Conservation (phyloP, 306 rosid genomes). For the Abrus pulchellus region DNA sequence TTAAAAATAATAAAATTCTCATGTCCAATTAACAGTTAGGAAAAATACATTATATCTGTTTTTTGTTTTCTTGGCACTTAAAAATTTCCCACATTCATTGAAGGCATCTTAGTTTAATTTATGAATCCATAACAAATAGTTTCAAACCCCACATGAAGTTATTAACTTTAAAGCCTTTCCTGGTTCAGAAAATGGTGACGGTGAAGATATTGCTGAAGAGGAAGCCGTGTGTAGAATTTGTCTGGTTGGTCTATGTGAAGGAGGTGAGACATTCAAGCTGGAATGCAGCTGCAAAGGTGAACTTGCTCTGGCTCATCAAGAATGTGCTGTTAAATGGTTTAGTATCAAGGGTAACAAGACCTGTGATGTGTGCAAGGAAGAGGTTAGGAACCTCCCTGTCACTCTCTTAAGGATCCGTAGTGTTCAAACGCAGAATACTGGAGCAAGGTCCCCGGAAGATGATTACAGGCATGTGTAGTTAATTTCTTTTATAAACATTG, state of each 20-base stretch:
- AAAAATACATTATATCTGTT: not conserved
- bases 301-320: constrained; percentile 97
- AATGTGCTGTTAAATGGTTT: constrained; percentile 96
- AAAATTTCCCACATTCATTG: not conserved
- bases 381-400: constrained; percentile 85
- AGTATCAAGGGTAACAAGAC: constrained; percentile 94
- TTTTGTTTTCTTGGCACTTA: constrained; percentile 30
- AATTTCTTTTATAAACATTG: constrained; percentile 30
- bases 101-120: constrained; percentile 20
- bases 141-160: constrained; percentile 12
- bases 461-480: constrained; percentile 72
- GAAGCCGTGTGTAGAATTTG: constrained; percentile 98
- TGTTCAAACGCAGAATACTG: constrained; percentile 58
- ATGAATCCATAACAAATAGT: constrained; percentile 10
- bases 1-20: constrained; percentile 8
- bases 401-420: constrained; percentile 85
- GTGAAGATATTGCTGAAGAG: constrained; percentile 94
- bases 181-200: constrained; percentile 67
- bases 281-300: constrained; percentile 99
- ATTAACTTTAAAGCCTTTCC: constrained; percentile 36
- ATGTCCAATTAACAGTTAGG: not conserved
- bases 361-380: constrained; percentile 96
- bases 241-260: constrained; percentile 90
- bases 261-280: constrained; percentile 97
- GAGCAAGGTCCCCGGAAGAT: constrained; percentile 62